A percentile compares a stretch with the other conserved stretches of the same genome.
phyloP scores from a whole-genome alignment of 192 early-diverging fungal genomes.

The Rhizophagus sp. region DNA sequence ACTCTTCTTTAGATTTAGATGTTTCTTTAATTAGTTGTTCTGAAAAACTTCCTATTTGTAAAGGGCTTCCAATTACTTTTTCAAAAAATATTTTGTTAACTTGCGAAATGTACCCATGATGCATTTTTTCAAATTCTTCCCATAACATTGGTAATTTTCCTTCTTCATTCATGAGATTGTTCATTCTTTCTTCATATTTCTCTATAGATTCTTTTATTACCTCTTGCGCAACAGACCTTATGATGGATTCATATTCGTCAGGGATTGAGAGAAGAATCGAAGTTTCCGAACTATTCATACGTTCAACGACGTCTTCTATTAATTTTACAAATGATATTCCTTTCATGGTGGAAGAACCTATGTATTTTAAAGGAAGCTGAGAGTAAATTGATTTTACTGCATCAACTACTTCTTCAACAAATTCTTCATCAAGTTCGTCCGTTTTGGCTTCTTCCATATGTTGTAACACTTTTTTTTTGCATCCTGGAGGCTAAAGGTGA shows the following conservation, averaged over 20 bases:
- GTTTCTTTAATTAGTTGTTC: background rate
- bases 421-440: background rate
- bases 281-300: background rate
- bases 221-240: background rate
- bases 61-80: background rate
- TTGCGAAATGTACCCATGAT: background rate
- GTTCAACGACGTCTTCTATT: background rate
- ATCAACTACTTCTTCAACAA: background rate
- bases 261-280: background rate
- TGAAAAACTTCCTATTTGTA: background rate
- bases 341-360: background rate
- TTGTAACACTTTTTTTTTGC: background rate
- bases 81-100: background rate
- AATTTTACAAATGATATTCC: background rate
- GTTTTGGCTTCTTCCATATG: background rate
- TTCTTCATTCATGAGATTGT: background rate
- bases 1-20: background rate
- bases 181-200: background rate
- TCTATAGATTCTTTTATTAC: background rate
- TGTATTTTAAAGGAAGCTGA: background rate
- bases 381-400: background rate
- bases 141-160: background rate
- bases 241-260: background rate
- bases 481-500: no score
- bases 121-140: background rate